Conservation (phyloP, 352 stramenopile genomes). For the Plasmopara halstedii region DNA sequence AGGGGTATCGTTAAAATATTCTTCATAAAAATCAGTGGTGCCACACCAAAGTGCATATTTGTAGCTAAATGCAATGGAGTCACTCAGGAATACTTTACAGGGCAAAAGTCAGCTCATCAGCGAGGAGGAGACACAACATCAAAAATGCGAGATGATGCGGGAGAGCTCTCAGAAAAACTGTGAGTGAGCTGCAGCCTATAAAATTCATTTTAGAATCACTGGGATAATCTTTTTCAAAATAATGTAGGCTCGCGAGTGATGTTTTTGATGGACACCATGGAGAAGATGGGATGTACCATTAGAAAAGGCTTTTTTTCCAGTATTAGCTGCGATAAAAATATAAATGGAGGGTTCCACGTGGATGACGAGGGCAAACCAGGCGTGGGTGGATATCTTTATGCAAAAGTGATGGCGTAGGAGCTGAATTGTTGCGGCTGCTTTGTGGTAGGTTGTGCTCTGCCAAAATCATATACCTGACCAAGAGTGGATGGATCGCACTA, state of each 20-base stretch:
- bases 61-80: too few species aligned
- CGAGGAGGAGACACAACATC: conserved; percentile 33
- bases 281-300: conserved; percentile 82
- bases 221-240: neutral
- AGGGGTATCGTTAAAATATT: too few species aligned
- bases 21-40: too few species aligned
- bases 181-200: conserved; percentile 16
- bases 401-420: neutral
- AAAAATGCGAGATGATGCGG: conserved; percentile 61
- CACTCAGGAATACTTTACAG: conserved; percentile 56
- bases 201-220: conserved; percentile 1
- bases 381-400: conserved; percentile 19
- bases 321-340: conserved; percentile 75
- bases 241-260: conserved; percentile 59
- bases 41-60: too few species aligned
- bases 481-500: conserved; percentile 88
- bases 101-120: conserved; percentile 25
- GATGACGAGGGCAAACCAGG: conserved; percentile 66
- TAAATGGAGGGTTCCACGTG: conserved; percentile 82
- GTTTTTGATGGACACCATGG: conserved; percentile 79
- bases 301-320: conserved; percentile 68
- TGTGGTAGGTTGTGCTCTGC: conserved; percentile 67
- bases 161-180: conserved; percentile 62
- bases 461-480: conserved; percentile 89
- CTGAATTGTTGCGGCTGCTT: neutral